Evolutionary conservation across 2,329 filamentous ascomycete species (phyloP), one percentile per base, ranked within the genome.

Genomic region (Beauveria scarabaeidicola): DNA sequence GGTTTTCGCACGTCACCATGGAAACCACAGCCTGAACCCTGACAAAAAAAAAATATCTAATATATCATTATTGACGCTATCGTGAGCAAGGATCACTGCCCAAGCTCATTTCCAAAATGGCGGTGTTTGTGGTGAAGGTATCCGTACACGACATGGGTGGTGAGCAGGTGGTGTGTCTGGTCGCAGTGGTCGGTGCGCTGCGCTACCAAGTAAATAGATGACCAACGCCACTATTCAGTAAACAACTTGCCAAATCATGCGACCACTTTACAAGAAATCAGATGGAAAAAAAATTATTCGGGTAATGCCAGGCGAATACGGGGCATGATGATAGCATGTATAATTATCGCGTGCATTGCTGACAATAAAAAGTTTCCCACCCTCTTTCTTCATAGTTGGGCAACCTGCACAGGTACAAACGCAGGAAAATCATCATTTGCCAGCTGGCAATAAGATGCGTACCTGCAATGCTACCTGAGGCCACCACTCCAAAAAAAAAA

Each of bases 61-160:
- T 36, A 36, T 15, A 36, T 5, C 13, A 36, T 36, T 36, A 36
- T 36, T 36, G 32, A 36, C 32, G 32, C 41, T 47, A 11, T 38
- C 19, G 41, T n/a, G 27, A 46, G 52, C 44, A 48, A 36, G 52
- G 52, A 8, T 55, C 5, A 8, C 25, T 13, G 36, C 23, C 51
- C 36, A 21, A 29, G 43, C 44, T 56, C 43, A 56, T 56, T 48
- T 56, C 41, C 54, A 29, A 58, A 58, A 57, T 51, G 36, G 46
- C 54, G 54, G 54, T 57, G 54, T 48, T 56, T 57, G 46, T 56
- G 41, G 52, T 56, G 41, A 55, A 41, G 23, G n/a, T 51, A 15
- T 21, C 9, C 25, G 27, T 21, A 23, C 23, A 44, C 29, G 43
- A 48, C 43, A 56, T 47, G 53, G 53, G 53, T 56, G 29, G 13